Base-by-base conservation (phyloP, 2,329 filamentous ascomycete genomes). In the Coleophoma eucalyptorum region DNA sequence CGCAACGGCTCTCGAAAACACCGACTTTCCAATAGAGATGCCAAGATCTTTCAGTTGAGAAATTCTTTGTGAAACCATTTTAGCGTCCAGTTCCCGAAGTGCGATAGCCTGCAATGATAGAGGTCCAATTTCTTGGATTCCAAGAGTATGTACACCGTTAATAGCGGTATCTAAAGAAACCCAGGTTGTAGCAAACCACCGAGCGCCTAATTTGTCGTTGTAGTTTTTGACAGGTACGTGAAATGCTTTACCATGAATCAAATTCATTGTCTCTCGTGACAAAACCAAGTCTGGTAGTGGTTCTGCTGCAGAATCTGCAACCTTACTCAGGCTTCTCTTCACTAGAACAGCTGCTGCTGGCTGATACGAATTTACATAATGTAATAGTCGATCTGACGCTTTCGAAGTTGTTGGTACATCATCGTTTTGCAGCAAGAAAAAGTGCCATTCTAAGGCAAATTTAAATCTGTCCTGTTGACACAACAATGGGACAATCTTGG, bases 91-190 rank as follows among this genome's bases (percentile, higher is more conserved):
- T 48, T 87, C 81, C 60, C 89, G 79, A 11, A 87, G 67, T 3
- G 85, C 89, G 66, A 96, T 82, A 43, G 92, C 86, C 56, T 91
- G 87, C 18, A 96, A 66, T 4, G 90, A 87, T 16, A 87, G 71
- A 0, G 90, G 86, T 0, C 91, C 91, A 55, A 96, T 86, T 34
- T 76, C 72, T 44, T 81, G 75, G 5, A 95, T 73, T 2, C 88
- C 88, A 47, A 96, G 79, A 60, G 87, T 81, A 50, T 79, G 76
- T 16, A 94, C 72, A 6, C 88, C 78, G 33, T 80, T 80, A 49
- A 95, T 81, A 21, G 90, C 82, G 57, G 86, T 80, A 50, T 92
- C 83, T 10, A 91, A 73, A 1, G 85, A 81, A 19, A 94, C 78
- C 66, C 89, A 87, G 51, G 76, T 85, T 2, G 84, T 87, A 10